Base-by-base conservation (phyloP, 768 basidiomycete genomes). In the Mycena amicta region DNA sequence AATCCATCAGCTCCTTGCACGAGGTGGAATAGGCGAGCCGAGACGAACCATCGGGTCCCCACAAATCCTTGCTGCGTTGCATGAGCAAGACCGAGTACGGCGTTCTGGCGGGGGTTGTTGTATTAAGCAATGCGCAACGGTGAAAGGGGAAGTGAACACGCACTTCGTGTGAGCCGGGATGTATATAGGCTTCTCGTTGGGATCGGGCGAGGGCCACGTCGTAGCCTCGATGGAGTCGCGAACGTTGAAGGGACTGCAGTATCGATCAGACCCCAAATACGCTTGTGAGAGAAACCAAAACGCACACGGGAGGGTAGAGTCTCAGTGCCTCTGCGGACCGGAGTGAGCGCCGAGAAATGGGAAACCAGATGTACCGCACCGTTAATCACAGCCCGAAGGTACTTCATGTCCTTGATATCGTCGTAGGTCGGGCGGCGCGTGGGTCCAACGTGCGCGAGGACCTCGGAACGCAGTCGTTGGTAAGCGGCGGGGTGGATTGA, bases 371-470 rank as follows among this genome's bases (percentile, higher is more conserved):
- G 23, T 13, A 54, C 18, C 75, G 15, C 26, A 82, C 82, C 83
- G 64, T 87, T 86, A 52, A 86, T 76, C 33, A 86, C 80, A 1
- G 85, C 84, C 20, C 83, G 71, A 52, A 86, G 69, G 62, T 81
- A 88, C 58, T 83, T 84, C 84, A 86, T 82, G n/a, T 79, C 75
- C 37, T 80, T 74, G 60, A 87, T 75, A 43, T 83, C 79, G 31
- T 85, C 84, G 59, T 81, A 83, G 0, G 81, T 80, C 1, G 85
- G 85, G 3, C 75, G 54, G 16, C 76, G 68, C 2, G 67, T 68
- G 5, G 72, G 65, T 0, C 85, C 84, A 26, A 86, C 75, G 12
- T 72, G 72, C 5, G 70, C 68, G 5, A 81, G 59, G 20, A 88
- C 74, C 66, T 88, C 86, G 40, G 77, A 72, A 28, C 82, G 79